Evolutionary conservation across 1,139 yeast genomes (phyloP).

Genomic region (Nakaseomyces uthaithaninus): DNA sequence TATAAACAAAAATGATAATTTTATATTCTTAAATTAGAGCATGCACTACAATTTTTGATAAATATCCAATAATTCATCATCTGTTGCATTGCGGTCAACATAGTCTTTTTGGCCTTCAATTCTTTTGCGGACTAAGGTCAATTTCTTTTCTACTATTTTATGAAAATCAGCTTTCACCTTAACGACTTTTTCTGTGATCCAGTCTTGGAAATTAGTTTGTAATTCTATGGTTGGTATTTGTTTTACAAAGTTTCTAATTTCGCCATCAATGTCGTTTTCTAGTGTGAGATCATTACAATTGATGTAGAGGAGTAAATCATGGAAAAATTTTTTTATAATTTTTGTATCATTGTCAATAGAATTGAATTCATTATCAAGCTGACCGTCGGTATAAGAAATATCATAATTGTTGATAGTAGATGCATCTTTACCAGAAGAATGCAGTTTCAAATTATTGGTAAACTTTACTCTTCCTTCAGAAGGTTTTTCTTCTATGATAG

Average conservation of each 20-base stretch:
- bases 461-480: too few relatives aligned
- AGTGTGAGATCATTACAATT: conserved; percentile 29
- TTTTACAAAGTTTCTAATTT: conserved; percentile 51
- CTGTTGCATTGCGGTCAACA: conserved; percentile 16
- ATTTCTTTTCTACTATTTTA: conserved; percentile 39
- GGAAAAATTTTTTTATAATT: conserved; percentile 21
- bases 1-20: conserved; percentile 1
- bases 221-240: conserved; percentile 65
- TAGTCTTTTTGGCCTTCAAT: conserved; percentile 13
- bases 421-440: too few relatives aligned
- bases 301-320: conserved; percentile 24
- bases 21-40: neutral
- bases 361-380: neutral
- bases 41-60: neutral
- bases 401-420: too few relatives aligned
- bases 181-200: conserved; percentile 44
- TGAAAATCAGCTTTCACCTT: conserved; percentile 41
- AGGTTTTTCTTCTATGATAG: too few relatives aligned
- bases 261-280: conserved; percentile 55
- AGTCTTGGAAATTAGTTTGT: conserved; percentile 59
- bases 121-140: conserved; percentile 27
- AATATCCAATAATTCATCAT: conserved; percentile 13
- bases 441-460: too few relatives aligned
- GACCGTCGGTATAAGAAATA: neutral
- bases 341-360: conserved; percentile 14